Evolutionary conservation across 2,329 filamentous ascomycete genomes (phyloP), one percentile per base, ranked within the genome.

Genomic region (Ceratocystis alfenasii): DNA sequence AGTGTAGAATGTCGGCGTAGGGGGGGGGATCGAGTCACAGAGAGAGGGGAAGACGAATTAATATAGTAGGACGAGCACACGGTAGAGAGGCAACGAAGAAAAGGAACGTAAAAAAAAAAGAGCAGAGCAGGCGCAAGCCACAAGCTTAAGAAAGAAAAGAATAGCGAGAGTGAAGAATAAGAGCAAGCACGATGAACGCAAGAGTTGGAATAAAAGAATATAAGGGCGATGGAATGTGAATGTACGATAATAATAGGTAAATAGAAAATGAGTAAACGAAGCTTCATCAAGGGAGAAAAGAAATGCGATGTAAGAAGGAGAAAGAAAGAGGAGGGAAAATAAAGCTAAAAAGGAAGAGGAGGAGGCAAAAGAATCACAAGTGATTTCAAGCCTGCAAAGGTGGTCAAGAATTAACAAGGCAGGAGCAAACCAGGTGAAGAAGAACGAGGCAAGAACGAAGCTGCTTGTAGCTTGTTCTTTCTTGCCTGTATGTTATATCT

Each of bases 321-420:
- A 8, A 59, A 59, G 17, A n/a, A 36, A 12, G 17, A 59, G n/a
- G 17, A 36, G 28, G 17, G 20, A 33, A n/a, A 59, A 36, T 15
- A 12, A 28, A 59, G n/a, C 17, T 28, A 12, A 57, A 20, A 17
- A 36, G 33, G 28, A 59, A 8, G 22, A 22, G n/a, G 17, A 53
- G 48, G 22, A 36, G n/a, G 55, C 30, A n/a, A 59, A 59, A 59
- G 30, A 59, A 59, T 17, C 33, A n/a, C 55, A 30, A 3, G 30
- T 59, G 28, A 59, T 36, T 59, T 36, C 30, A 36, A 36, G 30
- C 15, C 55, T 59, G 55, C 3, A 59, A 59, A 36, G 17, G 55
- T 57, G 28, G 53, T 59, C 25, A 33, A 33, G 28, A 59, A 57
- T 15, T 30, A 57, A 59, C 55, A 57, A 57, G 53, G 53, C 53